These are phyloP conservation scores for Nymphaea thermarum DNA, from an alignment of 164 flowering plant genomes.

Conservation along the genomic window DNA sequence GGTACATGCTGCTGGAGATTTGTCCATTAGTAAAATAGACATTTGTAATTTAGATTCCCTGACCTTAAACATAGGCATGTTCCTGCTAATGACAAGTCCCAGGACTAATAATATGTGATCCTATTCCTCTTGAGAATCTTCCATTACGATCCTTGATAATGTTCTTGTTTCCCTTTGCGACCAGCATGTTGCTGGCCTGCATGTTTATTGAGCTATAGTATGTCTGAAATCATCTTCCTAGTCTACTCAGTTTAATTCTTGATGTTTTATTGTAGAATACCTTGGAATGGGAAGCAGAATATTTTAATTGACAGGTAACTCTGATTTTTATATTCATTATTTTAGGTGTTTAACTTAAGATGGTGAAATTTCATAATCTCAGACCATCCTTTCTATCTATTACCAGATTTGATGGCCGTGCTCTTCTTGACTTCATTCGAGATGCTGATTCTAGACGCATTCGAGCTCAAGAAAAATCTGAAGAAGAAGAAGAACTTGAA, in stretches of 20 bases:
- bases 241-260: slow-evolving; percentile 1
- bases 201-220: no score
- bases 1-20: no score
- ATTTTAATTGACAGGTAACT: slow-evolving; percentile 75
- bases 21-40: no score
- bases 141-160: no score
- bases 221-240: not conserved
- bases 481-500: slow-evolving; percentile 93
- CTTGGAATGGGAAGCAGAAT: slow-evolving; percentile 95
- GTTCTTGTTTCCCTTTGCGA: no score
- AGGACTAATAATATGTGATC: no score
- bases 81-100: no score
- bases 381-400: not conserved
- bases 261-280: slow-evolving; percentile 40
- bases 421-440: slow-evolving; percentile 88
- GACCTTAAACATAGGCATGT: no score
- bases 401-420: slow-evolving; percentile 91
- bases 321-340: not conserved
- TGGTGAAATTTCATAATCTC: not conserved
- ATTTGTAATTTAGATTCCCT: no score
- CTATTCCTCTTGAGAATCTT: no score
- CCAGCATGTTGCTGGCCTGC: no score
- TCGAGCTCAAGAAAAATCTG: slow-evolving; percentile 55
- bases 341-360: not conserved
- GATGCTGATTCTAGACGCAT: slow-evolving; percentile 42